Percentiles rank a stretch among this genome's conserved stretches.
Conservation (phyloP, 129 eudicot species). For the Kitagawia praeruptora region DNA sequence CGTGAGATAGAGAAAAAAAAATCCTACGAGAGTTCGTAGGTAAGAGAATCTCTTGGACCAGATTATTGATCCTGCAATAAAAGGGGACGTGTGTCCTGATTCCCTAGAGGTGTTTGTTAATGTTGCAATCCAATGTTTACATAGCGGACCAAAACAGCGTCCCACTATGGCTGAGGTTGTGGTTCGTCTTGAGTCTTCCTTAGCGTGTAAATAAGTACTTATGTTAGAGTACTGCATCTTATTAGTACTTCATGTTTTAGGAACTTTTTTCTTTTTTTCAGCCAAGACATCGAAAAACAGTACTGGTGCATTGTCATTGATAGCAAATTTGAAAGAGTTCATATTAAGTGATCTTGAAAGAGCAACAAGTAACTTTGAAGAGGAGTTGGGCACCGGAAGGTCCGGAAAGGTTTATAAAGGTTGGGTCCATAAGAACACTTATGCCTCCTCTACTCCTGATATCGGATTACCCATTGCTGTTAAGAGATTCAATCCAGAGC, state of each 20-base stretch:
- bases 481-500: neutral
- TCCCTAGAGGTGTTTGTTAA: constrained; percentile 11
- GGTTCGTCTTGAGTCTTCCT: constrained; percentile 15
- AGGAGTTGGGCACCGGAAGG: constrained; percentile 14
- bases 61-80: constrained; percentile 11
- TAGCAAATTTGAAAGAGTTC: neutral
- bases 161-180: constrained; percentile 41
- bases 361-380: constrained; percentile 20
- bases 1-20: too few relatives aligned
- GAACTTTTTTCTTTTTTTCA: constrained; percentile 11
- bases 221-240: too few relatives aligned
- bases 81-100: neutral
- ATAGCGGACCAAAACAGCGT: constrained; percentile 3
- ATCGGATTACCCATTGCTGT: constrained; percentile 15
- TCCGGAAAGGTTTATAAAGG: constrained; percentile 20
- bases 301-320: neutral
- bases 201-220: too few relatives aligned
- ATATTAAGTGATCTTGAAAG: neutral
- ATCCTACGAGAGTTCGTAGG: too few relatives aligned
- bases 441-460: neutral
- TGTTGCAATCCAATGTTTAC: constrained; percentile 21
- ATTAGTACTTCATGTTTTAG: too few relatives aligned
- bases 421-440: constrained; percentile 13
- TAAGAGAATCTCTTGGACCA: too few relatives aligned
- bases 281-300: constrained; percentile 1